Conservation (phyloP, 164 flowering plant species). For the Nymphaea colorata region DNA sequence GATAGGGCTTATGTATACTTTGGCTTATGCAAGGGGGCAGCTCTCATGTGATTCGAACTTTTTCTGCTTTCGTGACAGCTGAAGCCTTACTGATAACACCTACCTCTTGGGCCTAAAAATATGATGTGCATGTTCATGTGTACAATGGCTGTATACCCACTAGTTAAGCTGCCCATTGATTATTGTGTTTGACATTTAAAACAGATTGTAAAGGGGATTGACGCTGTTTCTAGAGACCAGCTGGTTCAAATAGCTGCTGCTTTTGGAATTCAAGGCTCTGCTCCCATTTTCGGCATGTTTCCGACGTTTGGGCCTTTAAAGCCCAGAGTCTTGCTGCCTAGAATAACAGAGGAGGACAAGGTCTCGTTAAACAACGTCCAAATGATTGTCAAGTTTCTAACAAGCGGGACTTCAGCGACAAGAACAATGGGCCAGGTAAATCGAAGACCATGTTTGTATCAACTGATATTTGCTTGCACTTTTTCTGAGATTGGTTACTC, state of each 20-base stretch:
- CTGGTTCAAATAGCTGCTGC: constrained; percentile 57
- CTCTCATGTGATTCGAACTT: too few relatives aligned
- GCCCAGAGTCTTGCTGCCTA: constrained; percentile 60
- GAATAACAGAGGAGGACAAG: constrained; percentile 79
- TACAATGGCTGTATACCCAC: too few relatives aligned
- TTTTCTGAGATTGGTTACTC: too few relatives aligned
- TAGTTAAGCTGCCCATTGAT: too few relatives aligned
- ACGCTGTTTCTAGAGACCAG: constrained; percentile 95
- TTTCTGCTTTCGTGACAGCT: too few relatives aligned
- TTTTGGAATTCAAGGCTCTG: constrained; percentile 49
- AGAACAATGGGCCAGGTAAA: constrained; percentile 50
- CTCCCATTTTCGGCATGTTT: constrained; percentile 73
- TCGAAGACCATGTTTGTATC: not conserved
- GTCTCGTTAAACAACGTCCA: constrained; percentile 76
- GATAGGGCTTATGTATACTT: too few relatives aligned
- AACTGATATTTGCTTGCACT: not conserved
- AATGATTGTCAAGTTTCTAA: constrained; percentile 59
- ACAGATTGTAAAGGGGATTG: constrained; percentile 97
- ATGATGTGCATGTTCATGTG: too few relatives aligned
- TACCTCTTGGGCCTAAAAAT: too few relatives aligned
- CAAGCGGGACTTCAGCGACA: constrained; percentile 49
- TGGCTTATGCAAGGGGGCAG: too few relatives aligned
- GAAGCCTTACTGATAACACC: too few relatives aligned
- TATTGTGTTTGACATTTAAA: not conserved
- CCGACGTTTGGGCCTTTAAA: constrained; percentile 59